Conservation (phyloP, 495 filamentous ascomycete species). For the Corynascus novoguineensis region DNA sequence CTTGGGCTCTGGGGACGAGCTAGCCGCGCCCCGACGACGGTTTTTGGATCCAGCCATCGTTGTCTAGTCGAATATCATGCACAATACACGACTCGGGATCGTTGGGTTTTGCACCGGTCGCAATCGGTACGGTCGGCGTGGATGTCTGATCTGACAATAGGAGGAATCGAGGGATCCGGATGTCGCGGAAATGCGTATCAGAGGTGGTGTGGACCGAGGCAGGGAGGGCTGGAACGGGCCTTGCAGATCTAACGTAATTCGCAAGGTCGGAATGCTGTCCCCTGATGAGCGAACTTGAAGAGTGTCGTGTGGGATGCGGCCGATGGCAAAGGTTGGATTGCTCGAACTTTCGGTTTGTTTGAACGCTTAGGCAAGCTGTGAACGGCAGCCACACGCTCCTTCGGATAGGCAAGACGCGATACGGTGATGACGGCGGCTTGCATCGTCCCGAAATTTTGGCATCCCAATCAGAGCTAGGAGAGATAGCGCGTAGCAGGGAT, state of each 20-base stretch:
- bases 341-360: background rate
- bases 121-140: background rate
- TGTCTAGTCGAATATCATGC: conserved; percentile 3
- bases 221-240: background rate
- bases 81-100: background rate
- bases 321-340: background rate
- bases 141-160: background rate
- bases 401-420: background rate
- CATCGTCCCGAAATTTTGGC: background rate
- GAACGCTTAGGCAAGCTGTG: background rate
- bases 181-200: conserved; percentile 4
- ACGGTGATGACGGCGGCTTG: conserved; percentile 2
- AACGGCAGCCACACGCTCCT: background rate
- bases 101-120: background rate
- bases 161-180: conserved; percentile 2
- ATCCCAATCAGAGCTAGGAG: background rate
- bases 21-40: conserved; percentile 18
- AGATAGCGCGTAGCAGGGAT: background rate
- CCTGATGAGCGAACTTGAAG: background rate
- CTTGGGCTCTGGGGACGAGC: conserved; percentile 10
- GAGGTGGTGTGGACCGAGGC: background rate
- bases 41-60: conserved; percentile 25
- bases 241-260: background rate
- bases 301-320: background rate
- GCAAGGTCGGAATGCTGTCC: background rate